Evolutionary conservation across 192 early-diverging fungal genomes (phyloP), one percentile per base, ranked within the genome.

Genomic region (Irineochytrium annulatum): DNA sequence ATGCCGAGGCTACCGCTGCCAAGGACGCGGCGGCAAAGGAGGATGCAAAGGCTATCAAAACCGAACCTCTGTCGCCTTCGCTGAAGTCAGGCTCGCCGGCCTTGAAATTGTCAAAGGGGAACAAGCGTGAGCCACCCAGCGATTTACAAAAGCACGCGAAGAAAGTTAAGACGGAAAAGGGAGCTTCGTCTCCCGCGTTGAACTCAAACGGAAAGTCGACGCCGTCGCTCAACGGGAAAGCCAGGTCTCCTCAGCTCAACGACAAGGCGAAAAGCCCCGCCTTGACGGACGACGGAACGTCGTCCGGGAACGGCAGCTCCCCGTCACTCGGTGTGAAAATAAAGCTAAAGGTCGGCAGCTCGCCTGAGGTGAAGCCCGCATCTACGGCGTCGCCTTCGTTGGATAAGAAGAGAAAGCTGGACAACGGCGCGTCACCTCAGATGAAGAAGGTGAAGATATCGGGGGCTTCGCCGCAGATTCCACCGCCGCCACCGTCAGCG

Each of bases 1-100:
- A 69, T 4, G 62, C 64, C 6, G 62, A 71, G 31, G 22, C 20
- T 19, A 37, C 54, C 13, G 1, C 44, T 24, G 60, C 60, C 14
- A 11, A 20, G 41, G 57, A 58, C 3, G 39, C 16, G 41, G 17
- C 22, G 19, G 37, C 6, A 6, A 26, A 34, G 44, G 57, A 58
- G 20, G 57, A 34, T n/a, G 58, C 48, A 3, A 43, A 28, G n/a
- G 53, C 20, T 3, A 19, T 55, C 34, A 41, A 54, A 39, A 22
- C 17, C n/a, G 61, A 55, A 49, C 28, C 30, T 20, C 13, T 6
- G 24, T 6, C 13, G 11, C 13, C 46, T 24, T 6, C 46, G 8
- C 46, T 8, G n/a, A 41, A 41, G 37, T 41, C 33, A 33, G 30
- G 11, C 5, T 24, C 8, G 35, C 43, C 27, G 20, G 68, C 26